Conservation (phyloP, 2,329 filamentous ascomycete genomes). For the Mariannaea elegans region DNA sequence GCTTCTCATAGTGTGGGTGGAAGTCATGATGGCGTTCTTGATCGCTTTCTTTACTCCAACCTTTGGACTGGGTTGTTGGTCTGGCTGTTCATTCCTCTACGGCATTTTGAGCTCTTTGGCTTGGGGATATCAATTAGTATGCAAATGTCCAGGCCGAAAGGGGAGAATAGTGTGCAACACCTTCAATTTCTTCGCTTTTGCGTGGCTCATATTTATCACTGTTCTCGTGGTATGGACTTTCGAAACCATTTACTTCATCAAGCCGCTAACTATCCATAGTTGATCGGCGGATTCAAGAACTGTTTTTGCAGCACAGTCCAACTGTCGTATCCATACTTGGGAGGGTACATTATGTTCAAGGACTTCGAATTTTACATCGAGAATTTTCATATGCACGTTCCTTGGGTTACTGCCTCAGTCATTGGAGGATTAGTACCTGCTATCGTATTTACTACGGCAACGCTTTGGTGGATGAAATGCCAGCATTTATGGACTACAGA, state of each 20-base stretch:
- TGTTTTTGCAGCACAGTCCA: constrained; percentile 15
- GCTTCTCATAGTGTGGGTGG: constrained; percentile 10
- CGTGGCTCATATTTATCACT: constrained; percentile 15
- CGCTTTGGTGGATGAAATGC: constrained; percentile 17
- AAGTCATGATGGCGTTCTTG: constrained; percentile 16
- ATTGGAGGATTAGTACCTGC: constrained; percentile 3
- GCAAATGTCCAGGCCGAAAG: constrained; percentile 1
- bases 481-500: constrained; percentile 16
- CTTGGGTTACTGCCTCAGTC: constrained; percentile 11
- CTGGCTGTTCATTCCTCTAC: not conserved
- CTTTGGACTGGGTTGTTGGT: constrained; percentile 15
- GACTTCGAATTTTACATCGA: constrained; percentile 15
- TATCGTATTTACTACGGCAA: not conserved
- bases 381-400: constrained; percentile 6
- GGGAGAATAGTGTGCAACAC: not conserved
- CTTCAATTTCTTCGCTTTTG: constrained; percentile 3
- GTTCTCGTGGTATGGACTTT: not conserved
- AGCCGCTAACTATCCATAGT: not conserved
- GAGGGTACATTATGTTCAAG: constrained; percentile 17
- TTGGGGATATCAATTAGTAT: constrained; percentile 6
- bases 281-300: constrained; percentile 10
- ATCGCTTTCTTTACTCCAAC: constrained; percentile 15
- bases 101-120: constrained; percentile 11
- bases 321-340: constrained; percentile 5
- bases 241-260: no score